Base-by-base conservation (phyloP, 2,329 filamentous ascomycete genomes). In the Talaromyces marneffei region DNA sequence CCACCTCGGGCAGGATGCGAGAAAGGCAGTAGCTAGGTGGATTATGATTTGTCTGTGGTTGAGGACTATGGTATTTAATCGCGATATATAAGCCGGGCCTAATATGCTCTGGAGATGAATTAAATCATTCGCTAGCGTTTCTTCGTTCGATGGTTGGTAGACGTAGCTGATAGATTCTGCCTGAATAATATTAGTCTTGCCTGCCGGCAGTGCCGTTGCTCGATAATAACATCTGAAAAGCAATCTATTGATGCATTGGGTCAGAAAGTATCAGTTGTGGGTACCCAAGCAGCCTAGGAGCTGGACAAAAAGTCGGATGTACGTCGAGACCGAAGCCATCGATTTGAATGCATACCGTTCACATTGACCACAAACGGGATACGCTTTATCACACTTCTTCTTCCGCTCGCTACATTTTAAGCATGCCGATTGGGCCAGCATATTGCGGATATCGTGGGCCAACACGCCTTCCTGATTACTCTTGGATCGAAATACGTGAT, bases 221-320 rank as follows among this genome's bases (percentile, higher is more conserved):
- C 40, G 42, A 25, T 61, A 61, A 44, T 56, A 18, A 12, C 59
- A 61, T 57, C 57, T 57, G 20, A 61, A 57, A 12, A 61, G 59
- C 18, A 61, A 33, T 7, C 59, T 61, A 23, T 29, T 16, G 37
- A 14, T 20, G 18, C 9, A 31, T 35, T 16, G 14, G 20, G 57
- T 59, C 44, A 59, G 42, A 14, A 59, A 20, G 44, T 4, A 16
- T 10, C 33, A n/a, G 10, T 23, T 39, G 31, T 18, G 33, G 18
- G 10, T 1, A 9, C 33, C 16, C 33, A 9, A 29, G 14, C 2
- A 39, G 33, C 14, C 12, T 39, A 27, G 6, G 14, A 18, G 8
- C 33, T 2, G 27, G 27, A 4, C 12, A 14, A 18, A 12, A 8
- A 6, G n/a, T 20, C 1, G 2, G 8, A 8, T 18, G n/a, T 29